A percentile compares a stretch with the other conserved stretches of the same genome.
Evolutionary conservation across 306 rosid genomes (phyloP).

Genomic region (Chamaecrista fasciculata): DNA sequence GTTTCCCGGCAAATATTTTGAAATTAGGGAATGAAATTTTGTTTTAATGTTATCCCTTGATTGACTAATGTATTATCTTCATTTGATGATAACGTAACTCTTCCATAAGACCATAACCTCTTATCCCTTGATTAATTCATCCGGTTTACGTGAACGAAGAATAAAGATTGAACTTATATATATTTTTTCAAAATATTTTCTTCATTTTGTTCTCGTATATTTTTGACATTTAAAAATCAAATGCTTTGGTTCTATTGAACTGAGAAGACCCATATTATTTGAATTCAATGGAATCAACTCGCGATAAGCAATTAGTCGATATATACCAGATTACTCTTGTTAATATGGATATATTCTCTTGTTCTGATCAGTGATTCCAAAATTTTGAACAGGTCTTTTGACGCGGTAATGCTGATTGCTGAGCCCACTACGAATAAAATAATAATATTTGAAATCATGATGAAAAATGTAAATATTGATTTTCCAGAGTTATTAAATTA

Average conservation of each 20-base stretch:
- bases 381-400: background rate
- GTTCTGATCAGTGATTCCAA: background rate
- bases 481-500: background rate
- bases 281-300: background rate
- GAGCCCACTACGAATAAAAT: background rate
- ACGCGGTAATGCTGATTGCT: background rate
- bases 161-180: background rate
- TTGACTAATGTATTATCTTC: too few relatives aligned
- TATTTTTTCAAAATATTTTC: background rate
- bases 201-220: background rate
- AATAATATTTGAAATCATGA: background rate
- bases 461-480: too few relatives aligned
- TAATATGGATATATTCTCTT: background rate
- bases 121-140: too few relatives aligned
- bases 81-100: too few relatives aligned
- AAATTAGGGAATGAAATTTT: too few relatives aligned
- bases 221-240: background rate
- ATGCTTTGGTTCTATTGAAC: background rate
- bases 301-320: background rate
- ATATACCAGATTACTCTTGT: background rate
- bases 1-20: too few relatives aligned
- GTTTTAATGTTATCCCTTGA: too few relatives aligned
- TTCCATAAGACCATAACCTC: too few relatives aligned
- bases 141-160: background rate
- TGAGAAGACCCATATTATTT: background rate